Conservation (phyloP, 169 alveolate genomes). For the Eimeria sp. region DNA sequence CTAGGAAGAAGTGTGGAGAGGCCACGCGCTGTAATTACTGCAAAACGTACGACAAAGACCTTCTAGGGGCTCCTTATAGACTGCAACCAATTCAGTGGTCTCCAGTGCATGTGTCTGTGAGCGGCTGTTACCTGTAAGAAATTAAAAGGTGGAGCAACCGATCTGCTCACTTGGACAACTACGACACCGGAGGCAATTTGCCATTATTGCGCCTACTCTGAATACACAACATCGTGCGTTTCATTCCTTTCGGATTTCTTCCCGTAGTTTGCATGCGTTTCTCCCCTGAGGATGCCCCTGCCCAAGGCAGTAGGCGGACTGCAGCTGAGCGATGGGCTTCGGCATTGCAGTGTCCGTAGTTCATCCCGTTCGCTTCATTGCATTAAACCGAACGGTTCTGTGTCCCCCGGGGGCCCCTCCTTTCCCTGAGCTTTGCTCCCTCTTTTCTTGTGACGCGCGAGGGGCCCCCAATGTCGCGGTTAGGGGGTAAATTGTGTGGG, state of each 20-base stretch:
- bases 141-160: background rate
- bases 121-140: background rate
- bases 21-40: background rate
- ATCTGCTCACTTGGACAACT: background rate
- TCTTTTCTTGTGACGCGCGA: slow-evolving; percentile 27
- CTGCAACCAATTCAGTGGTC: background rate
- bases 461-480: slow-evolving; percentile 63
- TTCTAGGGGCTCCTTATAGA: background rate
- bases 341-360: slow-evolving; percentile 64
- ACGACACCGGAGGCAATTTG: background rate
- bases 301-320: slow-evolving; percentile 44
- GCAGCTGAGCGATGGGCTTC: slow-evolving; percentile 73
- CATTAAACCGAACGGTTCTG: background rate
- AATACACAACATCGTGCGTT: background rate
- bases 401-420: background rate
- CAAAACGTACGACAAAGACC: background rate
- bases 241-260: background rate
- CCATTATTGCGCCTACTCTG: background rate
- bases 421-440: background rate
- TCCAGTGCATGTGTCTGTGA: background rate
- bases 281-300: slow-evolving; percentile 71
- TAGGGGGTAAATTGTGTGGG: slow-evolving; percentile 38
- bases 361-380: background rate
- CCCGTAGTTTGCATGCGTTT: slow-evolving; percentile 5
- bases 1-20: background rate